Evolutionary conservation across 768 basidiomycete species (phyloP), one percentile per base, ranked within the genome.

Genomic region (Collybia sordida): DNA sequence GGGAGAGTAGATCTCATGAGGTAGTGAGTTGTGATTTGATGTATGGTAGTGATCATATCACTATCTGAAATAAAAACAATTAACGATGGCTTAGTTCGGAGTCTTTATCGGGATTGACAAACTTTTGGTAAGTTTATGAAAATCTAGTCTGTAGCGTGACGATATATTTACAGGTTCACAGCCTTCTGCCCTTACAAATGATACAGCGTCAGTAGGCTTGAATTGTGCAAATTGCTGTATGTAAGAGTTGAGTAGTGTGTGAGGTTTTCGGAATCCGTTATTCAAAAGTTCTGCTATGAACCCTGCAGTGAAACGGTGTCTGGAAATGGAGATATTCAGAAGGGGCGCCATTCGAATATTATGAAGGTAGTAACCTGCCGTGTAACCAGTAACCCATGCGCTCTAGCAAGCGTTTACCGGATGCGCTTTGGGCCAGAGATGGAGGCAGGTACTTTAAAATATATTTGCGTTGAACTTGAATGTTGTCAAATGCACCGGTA

Each of bases 261-360:
- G 74, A 0, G 75, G 75, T 27, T 62, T 52, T 50, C 58, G 59
- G 49, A 75, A 75, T 4, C 71, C 70, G 21, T 72, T 65, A 15
- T 63, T 43, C 7, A 78, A 50, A 11, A 77, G 61, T 45, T 76
- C 73, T 1, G 72, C 57, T 7, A 77, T 57, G 44, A 70, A 78
- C 24, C 73, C 74, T 21, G 72, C 70, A 0, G 74, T 77, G 42
- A 77, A 77, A 17, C 77, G 72, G 64, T 77, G 69, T 57, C 76
- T 78, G 37, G 2, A 5, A 12, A 31, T 6, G 28, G 31, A 9
- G 31, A 28, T 28, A 24, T 42, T 42, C 12, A 57, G 48, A 23
- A 54, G 34, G 9, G 28, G 41, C 39, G 18, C 6, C 11, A 36
- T 11, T n/a, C 9, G 8, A 27, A 8, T 9, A 6, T 40, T 4